phyloP scores from a whole-genome alignment of 2,329 filamentous ascomycete species.

The Hypoxylon sp. region DNA sequence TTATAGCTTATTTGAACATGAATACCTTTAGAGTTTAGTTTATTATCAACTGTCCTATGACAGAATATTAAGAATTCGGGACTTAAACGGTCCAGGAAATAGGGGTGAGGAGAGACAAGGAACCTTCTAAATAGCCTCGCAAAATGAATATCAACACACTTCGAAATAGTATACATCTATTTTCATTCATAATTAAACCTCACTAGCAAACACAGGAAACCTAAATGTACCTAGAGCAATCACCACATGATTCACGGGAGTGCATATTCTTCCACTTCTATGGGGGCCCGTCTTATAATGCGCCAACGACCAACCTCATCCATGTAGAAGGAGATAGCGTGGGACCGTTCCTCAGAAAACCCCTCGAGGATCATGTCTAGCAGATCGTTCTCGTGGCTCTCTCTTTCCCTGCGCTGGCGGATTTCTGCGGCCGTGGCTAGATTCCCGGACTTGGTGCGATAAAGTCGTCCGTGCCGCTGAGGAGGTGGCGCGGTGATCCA shows the following conservation, averaged over 20 bases:
- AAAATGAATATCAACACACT: too few species aligned
- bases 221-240: neutral
- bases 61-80: neutral
- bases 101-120: neutral
- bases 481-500: constrained; percentile 14
- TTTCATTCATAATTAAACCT: neutral
- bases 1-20: neutral
- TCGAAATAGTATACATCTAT: too few species aligned
- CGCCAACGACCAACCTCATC: constrained; percentile 59
- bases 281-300: constrained; percentile 45
- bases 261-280: constrained; percentile 32
- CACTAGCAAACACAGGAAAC: neutral
- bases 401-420: constrained; percentile 43
- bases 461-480: constrained; percentile 40
- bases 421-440: constrained; percentile 47
- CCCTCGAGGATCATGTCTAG: constrained; percentile 56
- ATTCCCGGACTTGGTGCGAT: constrained; percentile 48
- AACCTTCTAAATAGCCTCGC: too few species aligned
- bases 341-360: constrained; percentile 47
- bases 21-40: neutral
- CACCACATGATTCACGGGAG: constrained; percentile 8
- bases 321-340: constrained; percentile 53
- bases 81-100: neutral
- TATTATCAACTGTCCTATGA: neutral
- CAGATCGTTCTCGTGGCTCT: constrained; percentile 49